Percentiles rank a stretch among this genome's conserved stretches.
Evolutionary conservation across 1,139 yeast species (phyloP).

Genomic region (Yamadazyma siamensis): DNA sequence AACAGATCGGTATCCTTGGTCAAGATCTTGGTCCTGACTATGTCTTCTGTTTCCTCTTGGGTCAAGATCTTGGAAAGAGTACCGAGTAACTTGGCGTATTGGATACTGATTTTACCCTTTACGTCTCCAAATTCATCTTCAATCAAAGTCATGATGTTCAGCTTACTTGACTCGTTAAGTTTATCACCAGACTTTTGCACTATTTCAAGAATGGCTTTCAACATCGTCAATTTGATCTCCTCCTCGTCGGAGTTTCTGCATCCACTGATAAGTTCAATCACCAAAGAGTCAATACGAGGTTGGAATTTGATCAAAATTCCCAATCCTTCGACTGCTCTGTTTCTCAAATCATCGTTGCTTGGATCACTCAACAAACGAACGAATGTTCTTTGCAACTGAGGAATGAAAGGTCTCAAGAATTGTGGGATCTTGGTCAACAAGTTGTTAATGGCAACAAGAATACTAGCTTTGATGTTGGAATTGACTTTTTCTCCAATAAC

Average conservation of each 20-base stretch:
- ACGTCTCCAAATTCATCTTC: slow-evolving; percentile 61
- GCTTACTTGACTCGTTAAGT: slow-evolving; percentile 72
- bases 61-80: slow-evolving; percentile 68
- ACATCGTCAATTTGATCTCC: slow-evolving; percentile 82
- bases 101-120: slow-evolving; percentile 59
- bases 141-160: slow-evolving; percentile 66
- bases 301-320: slow-evolving; percentile 86
- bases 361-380: slow-evolving; percentile 86
- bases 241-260: slow-evolving; percentile 53
- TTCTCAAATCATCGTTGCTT: slow-evolving; percentile 64
- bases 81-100: slow-evolving; percentile 78
- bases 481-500: slow-evolving; percentile 94
- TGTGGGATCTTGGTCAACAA: slow-evolving; percentile 83
- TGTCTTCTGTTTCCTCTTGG: slow-evolving; percentile 59
- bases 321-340: slow-evolving; percentile 87
- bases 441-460: slow-evolving; percentile 76
- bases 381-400: slow-evolving; percentile 96
- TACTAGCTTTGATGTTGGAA: slow-evolving; percentile 89
- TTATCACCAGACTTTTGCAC: slow-evolving; percentile 76
- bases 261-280: slow-evolving; percentile 76
- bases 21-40: slow-evolving; percentile 61
- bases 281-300: slow-evolving; percentile 91
- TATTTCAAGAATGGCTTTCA: slow-evolving; percentile 81
- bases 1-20: slow-evolving; percentile 37
- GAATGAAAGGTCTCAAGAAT: slow-evolving; percentile 90